Conservation (phyloP, 2,329 filamentous ascomycete species). For the Sporothrix humicola region DNA sequence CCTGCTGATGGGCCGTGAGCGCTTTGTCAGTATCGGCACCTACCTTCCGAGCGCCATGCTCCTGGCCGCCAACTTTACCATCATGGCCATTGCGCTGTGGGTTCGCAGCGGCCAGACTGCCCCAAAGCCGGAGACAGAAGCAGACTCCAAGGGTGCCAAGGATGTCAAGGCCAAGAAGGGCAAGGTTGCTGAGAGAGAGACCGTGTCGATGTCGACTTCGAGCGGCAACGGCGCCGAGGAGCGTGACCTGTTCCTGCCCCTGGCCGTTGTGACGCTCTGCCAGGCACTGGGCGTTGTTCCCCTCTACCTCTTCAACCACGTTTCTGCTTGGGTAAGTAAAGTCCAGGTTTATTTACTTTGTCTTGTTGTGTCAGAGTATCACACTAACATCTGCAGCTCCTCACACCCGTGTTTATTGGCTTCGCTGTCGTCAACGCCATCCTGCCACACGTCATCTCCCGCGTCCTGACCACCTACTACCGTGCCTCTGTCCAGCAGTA, state of each 20-base stretch:
- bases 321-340: conserved; percentile 66
- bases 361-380: neutral
- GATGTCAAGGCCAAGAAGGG: conserved; percentile 42
- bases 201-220: neutral
- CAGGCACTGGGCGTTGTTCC: conserved; percentile 82
- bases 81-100: conserved; percentile 95
- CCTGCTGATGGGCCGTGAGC: conserved; percentile 84
- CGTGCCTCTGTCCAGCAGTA: conserved; percentile 70
- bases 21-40: conserved; percentile 97
- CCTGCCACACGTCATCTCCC: conserved; percentile 63
- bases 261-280: conserved; percentile 71
- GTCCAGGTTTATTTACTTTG: neutral
- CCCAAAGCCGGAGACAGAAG: conserved; percentile 42
- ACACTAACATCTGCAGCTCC: conserved; percentile 53
- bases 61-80: conserved; percentile 90
- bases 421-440: conserved; percentile 62
- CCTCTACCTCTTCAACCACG: conserved; percentile 83
- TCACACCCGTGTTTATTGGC: conserved; percentile 62
- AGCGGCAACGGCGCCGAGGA: conserved; percentile 51
- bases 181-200: neutral
- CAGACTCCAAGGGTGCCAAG: conserved; percentile 33
- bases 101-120: conserved; percentile 73
- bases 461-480: conserved; percentile 57
- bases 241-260: conserved; percentile 72
- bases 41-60: conserved; percentile 98